Evolutionary conservation across 1,139 yeast species (phyloP), one percentile per base, ranked within the genome.

Genomic region (Hyphopichia fennica): DNA sequence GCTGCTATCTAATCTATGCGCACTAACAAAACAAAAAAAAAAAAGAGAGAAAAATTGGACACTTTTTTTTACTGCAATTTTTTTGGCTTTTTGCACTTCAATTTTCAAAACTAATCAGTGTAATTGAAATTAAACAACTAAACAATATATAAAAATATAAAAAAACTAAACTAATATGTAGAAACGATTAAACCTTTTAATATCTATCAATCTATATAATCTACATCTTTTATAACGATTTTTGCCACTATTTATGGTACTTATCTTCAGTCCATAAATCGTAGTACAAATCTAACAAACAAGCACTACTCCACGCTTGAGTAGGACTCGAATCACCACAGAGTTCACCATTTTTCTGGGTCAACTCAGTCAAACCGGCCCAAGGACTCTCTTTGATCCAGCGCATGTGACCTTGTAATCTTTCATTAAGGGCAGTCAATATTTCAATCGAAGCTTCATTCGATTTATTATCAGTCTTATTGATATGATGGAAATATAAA

Each of bases 251-350:
- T n/a, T 31, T 31, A 11, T 38, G 18, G 41, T 45, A 47, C 31
- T 42, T 45, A 38, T 48, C 48, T 41, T 46, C 52, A 28, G 55
- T 60, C 74, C 72, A 78, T 34, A 81, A 61, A 56, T 89, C 96
- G 50, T 76, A 75, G 62, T 83, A 87, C 45, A 93, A 67, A 59
- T 93, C 98, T 40, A 93, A 66, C 46, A 93, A 66, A 54, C 96
- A 87, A 3, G 95, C 85, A 0, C 90, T 69, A 58, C 96, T 87
- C 99, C 99, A 93, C 0, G 98, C 98, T 62, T 93, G 99, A 0
- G 97, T 84, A 3, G 98, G 96, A 51, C 96, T 86, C 2, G 96
- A 87, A 60, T 93, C 99, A 14, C 63, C 56, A 62, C 98, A 93
- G 11, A 82, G 53, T 32, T 71, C 82, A 4, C 98, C 98, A 55